These are phyloP conservation scores for Rhizophagus clarus DNA, from an alignment of 192 early-diverging fungal species.

Conservation along the genomic window DNA sequence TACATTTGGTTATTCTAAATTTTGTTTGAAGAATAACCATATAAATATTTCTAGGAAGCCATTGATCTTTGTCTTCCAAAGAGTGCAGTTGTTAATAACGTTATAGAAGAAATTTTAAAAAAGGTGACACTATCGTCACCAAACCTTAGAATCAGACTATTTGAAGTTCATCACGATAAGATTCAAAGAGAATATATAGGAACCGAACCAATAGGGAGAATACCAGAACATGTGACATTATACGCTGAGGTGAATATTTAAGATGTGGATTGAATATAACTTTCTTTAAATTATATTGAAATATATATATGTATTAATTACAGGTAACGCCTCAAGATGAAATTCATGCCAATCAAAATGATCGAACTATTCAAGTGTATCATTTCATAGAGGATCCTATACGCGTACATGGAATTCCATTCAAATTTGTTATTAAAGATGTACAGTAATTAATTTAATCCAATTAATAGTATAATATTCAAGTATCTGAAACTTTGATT, in stretches of 20 bases:
- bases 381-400: constrained; percentile 75
- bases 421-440: constrained; percentile 68
- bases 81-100: constrained; percentile 44
- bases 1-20: constrained; percentile 3
- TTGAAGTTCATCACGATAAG: constrained; percentile 53
- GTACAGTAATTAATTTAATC: constrained; percentile 23
- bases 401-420: constrained; percentile 80
- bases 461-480: neutral
- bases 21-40: neutral
- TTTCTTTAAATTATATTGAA: no score
- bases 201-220: constrained; percentile 46
- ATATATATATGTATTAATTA: constrained; percentile 14
- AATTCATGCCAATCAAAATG: constrained; percentile 34
- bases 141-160: constrained; percentile 58
- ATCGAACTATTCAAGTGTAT: constrained; percentile 64
- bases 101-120: constrained; percentile 52
- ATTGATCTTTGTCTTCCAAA: constrained; percentile 75
- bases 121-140: constrained; percentile 51
- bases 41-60: no score
- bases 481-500: neutral
- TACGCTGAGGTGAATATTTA: constrained; percentile 71
- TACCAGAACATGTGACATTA: constrained; percentile 51
- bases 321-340: constrained; percentile 55
- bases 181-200: constrained; percentile 48
- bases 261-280: no score